Evolutionary conservation across 768 basidiomycete species (phyloP), one percentile per base, ranked within the genome.

Genomic region (Kwoniella heveanensis): DNA sequence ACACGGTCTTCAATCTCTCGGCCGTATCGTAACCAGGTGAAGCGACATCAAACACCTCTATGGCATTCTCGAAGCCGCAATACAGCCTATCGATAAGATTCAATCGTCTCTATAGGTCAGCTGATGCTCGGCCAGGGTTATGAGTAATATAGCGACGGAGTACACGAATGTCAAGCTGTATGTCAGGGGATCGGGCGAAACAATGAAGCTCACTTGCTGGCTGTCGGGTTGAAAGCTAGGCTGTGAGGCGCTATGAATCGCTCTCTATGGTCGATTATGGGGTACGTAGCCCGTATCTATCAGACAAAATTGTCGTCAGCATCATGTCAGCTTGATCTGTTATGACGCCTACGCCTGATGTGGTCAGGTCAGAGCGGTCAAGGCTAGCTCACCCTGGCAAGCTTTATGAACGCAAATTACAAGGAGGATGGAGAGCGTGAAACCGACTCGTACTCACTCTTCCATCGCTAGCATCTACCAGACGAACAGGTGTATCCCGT

Each of bases 181-280:
- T 32, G 13, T 5, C 5, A 32, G 13, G 5, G 17, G 13, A n/a
- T 27, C 0, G 30, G 26, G 32, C 32, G 32, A 32, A 13, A 13
- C 7, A 32, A 32, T 32, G 5, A 5, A 13, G 30, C 83, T 57
- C 60, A 92, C 92, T 84, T 88, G 36, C 87, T 82, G 0, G 85
- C 87, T 4, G 85, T 80, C 1, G 83, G 77, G 69, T 90, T 90
- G 80, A 96, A 97, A 0, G 88, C 84, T 62, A 97, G 82, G 68
- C 86, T 86, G 58, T 92, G 89, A 0, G 95, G 93, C 0, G 91
- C 92, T 44, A 96, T 83, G 57, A 91, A 87, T 30, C 93, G 85
- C 80, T 97, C 95, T n/a, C 89, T 83, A 71, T 98, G 94, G 77
- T 97, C 93, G 10, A 97, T 85, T 39, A 97, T 95, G 44, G 84